phyloP scores from a whole-genome alignment of 1,284 basidiomycete genomes.

The Microbotryum violaceum region DNA sequence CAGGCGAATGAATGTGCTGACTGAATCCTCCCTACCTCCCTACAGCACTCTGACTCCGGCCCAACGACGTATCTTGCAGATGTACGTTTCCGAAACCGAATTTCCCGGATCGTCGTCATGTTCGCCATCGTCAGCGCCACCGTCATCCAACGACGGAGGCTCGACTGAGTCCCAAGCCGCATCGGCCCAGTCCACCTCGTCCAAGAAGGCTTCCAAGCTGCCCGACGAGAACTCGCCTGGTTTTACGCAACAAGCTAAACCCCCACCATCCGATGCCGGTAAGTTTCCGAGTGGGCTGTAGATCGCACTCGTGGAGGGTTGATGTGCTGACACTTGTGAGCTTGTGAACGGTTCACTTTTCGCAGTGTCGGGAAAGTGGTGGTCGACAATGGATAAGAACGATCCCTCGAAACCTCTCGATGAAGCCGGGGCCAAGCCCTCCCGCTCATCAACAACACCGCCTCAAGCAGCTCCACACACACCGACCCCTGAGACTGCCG shows the following conservation, averaged over 20 bases:
- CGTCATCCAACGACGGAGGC: background rate
- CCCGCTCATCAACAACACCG: background rate
- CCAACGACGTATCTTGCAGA: constrained; percentile 28
- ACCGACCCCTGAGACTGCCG: background rate
- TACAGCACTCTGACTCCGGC: constrained; percentile 22
- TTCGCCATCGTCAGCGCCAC: constrained; percentile 1
- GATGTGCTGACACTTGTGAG: too few species aligned
- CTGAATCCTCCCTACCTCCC: background rate
- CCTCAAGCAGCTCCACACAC: background rate
- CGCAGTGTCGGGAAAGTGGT: background rate
- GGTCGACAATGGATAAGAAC: constrained; percentile 8
- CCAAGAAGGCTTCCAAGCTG: background rate
- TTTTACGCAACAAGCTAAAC: constrained; percentile 20
- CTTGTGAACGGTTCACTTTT: too few species aligned
- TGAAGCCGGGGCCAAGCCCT: background rate
- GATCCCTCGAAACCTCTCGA: background rate
- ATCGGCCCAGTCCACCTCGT: background rate
- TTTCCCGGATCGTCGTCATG: constrained; percentile 26
- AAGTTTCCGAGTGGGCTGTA: background rate
- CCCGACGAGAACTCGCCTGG: constrained; percentile 14
- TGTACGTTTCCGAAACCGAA: constrained; percentile 30
- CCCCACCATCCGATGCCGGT: constrained; percentile 17
- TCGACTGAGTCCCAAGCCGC: background rate
- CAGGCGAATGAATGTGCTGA: background rate
- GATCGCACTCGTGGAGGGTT: too few species aligned